Evolutionary conservation across 1,284 basidiomycete genomes (phyloP), one percentile per base, ranked within the genome.

Genomic region (Trametes versicolor): DNA sequence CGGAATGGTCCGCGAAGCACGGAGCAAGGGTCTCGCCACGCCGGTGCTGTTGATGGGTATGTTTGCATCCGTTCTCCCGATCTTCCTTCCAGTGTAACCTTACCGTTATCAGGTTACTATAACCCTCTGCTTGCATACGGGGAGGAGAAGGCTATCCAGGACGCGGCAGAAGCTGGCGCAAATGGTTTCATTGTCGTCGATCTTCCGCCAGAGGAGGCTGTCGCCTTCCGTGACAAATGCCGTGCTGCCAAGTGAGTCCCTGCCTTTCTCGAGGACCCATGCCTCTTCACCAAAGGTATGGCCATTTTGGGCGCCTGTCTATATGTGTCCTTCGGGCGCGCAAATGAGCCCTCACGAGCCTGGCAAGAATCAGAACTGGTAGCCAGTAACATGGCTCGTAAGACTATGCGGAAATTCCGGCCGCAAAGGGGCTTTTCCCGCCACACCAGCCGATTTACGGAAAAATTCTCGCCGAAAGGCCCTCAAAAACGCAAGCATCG

Each of bases 111-210:
- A 98, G 96, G 96, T 53, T 98, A 98, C 81, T 98, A 97, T 81
- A 99, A 99, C 77, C 97, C 98, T 9, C 80, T 99, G 49, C 84
- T 99, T 58, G 94, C 97, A 0, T 97, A 99, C 75, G 96, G 96
- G 12, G 98, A 99, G 80, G 93, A 97, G 71, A 93, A 89, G 76
- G 94, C 97, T 2, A 96, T 99, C 52, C 85, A 89, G 60, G 96
- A 98, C 76, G 97, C 96, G 5, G 85, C 81, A 58, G 88, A 90
- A 60, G 94, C 95, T 27, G 97, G 97, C 36, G 98, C 95, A 0
- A 99, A 98, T 78, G 98, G 97, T 7, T 99, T 97, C 78, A 97
- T 99, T 74, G 88, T 99, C 78, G 96, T 99, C 50, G 98, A 99
- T 78, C 87, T 99, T 25, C 98, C 98, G 23, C 97, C 98, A 6